Evolutionary conservation across 164 flowering plant genomes (phyloP).

Genomic region (Sextonia rubra): DNA sequence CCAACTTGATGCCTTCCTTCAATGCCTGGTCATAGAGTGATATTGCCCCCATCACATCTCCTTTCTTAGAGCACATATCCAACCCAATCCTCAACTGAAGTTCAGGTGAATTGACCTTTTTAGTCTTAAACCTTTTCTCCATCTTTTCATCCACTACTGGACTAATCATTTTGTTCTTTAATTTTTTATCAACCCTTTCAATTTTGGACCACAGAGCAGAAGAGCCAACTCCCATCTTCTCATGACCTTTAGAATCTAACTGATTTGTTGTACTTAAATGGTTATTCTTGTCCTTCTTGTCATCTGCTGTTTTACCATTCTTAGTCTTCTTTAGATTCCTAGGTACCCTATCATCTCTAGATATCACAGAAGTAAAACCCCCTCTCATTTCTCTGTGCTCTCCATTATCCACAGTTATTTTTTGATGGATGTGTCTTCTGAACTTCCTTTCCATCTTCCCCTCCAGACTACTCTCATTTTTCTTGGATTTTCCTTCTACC

Average conservation of each 20-base stretch:
- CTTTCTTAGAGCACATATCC: slow-evolving; percentile 77
- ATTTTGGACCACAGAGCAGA: neutral
- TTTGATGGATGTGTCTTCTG: neutral
- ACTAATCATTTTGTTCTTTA: slow-evolving; percentile 11
- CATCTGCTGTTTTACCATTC: slow-evolving; percentile 11
- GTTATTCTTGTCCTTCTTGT: slow-evolving; percentile 6
- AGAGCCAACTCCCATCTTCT: neutral
- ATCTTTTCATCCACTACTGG: slow-evolving; percentile 17
- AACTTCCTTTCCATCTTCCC: slow-evolving; percentile 10
- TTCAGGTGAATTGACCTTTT: slow-evolving; percentile 28
- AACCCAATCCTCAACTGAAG: slow-evolving; percentile 33
- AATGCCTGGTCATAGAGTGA: slow-evolving; percentile 53
- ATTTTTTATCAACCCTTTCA: neutral
- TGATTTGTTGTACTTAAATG: neutral
- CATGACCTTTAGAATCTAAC: neutral
- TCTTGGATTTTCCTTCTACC: slow-evolving; percentile 8
- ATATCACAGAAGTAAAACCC: neutral
- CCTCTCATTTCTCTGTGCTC: neutral
- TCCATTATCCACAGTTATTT: neutral
- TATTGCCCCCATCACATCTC: slow-evolving; percentile 74
- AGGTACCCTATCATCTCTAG: slow-evolving; percentile 7
- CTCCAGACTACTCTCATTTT: slow-evolving; percentile 12
- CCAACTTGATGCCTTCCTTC: slow-evolving; percentile 50
- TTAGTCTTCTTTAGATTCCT: slow-evolving; percentile 13
- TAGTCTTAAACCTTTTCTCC: slow-evolving; percentile 30